Conservation (phyloP, 2,329 filamentous ascomycete genomes). For the Penicillium sp. region DNA sequence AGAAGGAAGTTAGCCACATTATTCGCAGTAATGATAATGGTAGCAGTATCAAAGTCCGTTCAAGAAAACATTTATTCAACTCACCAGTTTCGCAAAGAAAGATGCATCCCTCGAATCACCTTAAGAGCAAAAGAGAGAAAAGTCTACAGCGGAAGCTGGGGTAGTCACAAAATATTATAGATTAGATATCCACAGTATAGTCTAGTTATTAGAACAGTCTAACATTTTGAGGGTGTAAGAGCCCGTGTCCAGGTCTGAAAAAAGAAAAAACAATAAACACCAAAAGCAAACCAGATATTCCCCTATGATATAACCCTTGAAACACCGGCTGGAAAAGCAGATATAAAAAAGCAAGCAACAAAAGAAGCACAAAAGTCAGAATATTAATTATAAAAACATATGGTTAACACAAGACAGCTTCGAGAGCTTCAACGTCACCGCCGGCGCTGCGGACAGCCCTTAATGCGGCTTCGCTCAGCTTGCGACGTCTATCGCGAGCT, state of each 20-base stretch:
- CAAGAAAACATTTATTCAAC: background rate
- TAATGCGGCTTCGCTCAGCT: slow-evolving; percentile 44
- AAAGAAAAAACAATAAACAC: slow-evolving; percentile 22
- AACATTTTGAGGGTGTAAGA: slow-evolving; percentile 19
- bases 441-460: slow-evolving; percentile 47
- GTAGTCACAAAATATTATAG: slow-evolving; percentile 13
- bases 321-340: slow-evolving; percentile 24
- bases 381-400: background rate
- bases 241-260: slow-evolving; percentile 14
- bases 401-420: slow-evolving; percentile 41
- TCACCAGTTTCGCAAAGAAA: background rate
- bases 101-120: background rate
- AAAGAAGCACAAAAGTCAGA: slow-evolving; percentile 10
- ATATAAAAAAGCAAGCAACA: slow-evolving; percentile 11
- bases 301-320: slow-evolving; percentile 26
- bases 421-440: slow-evolving; percentile 47
- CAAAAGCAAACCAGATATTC: slow-evolving; percentile 25
- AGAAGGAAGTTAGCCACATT: background rate
- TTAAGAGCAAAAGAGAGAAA: background rate
- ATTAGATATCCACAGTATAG: slow-evolving; percentile 19
- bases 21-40: background rate
- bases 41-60: background rate
- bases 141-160: slow-evolving; percentile 2
- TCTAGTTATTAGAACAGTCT: slow-evolving; percentile 25
- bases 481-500: slow-evolving; percentile 68